Percentiles rank a stretch among this genome's conserved stretches.
phyloP scores from a whole-genome alignment of 2,329 filamentous ascomycete species.

The Apiospora sp. region DNA sequence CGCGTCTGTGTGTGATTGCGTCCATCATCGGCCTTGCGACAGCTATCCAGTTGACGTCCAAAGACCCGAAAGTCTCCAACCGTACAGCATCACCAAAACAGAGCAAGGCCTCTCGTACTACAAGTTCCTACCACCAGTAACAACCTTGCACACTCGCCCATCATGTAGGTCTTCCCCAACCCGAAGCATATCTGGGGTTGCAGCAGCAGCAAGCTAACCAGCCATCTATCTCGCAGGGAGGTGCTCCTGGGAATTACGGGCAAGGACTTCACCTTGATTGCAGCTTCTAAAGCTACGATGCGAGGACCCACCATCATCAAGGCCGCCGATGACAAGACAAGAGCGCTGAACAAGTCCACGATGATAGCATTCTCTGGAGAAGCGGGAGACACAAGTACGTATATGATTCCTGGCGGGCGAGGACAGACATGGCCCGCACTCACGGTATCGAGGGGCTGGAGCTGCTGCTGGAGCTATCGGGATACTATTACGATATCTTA shows the following conservation, averaged over 20 bases:
- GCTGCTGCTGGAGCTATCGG: not conserved
- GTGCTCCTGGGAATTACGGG: constrained; percentile 97
- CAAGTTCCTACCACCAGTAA: constrained; percentile 19
- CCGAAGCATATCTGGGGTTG: constrained; percentile 20
- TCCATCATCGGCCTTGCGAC: constrained; percentile 25
- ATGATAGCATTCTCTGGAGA: constrained; percentile 96
- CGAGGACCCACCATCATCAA: constrained; percentile 96
- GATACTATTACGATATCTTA: not conserved
- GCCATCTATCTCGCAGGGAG: constrained; percentile 71
- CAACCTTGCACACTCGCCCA: constrained; percentile 14
- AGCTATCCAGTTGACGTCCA: constrained; percentile 23
- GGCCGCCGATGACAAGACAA: constrained; percentile 94
- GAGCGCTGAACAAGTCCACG: constrained; percentile 89
- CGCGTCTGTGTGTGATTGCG: constrained; percentile 36
- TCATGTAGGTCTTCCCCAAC: constrained; percentile 25
- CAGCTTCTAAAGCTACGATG: constrained; percentile 98
- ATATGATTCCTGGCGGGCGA: constrained; percentile 24
- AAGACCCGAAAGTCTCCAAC: constrained; percentile 24
- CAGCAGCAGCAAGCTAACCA: constrained; percentile 12
- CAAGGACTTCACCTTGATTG: constrained; percentile 98
- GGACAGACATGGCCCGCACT: not conserved
- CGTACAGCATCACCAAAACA: constrained; percentile 8
- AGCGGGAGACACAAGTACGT: constrained; percentile 88
- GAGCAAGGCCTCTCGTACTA: constrained; percentile 26
- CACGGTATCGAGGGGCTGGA: not conserved